Evolutionary conservation across 768 basidiomycete genomes (phyloP).

Genomic region (Lentinula sp.): DNA sequence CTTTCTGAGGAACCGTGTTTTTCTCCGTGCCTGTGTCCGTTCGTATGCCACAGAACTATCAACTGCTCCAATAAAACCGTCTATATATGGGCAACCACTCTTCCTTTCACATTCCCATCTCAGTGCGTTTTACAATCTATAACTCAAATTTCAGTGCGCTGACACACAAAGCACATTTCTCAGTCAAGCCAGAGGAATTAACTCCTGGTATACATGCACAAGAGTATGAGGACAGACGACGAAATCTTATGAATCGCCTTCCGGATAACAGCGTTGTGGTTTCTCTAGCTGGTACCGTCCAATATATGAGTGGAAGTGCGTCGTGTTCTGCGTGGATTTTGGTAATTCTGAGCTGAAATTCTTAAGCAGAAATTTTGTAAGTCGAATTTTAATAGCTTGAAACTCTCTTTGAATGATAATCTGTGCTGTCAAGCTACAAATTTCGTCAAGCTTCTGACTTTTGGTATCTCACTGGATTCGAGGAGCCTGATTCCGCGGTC

Average conservation of each 20-base stretch:
- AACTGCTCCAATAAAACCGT: conserved; percentile 45
- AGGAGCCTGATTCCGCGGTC: conserved; percentile 87
- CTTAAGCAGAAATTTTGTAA: conserved; percentile 66
- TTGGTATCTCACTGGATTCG: conserved; percentile 95
- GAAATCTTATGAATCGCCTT: conserved; percentile 63
- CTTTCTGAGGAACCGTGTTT: not conserved
- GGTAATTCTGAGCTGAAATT: conserved; percentile 3
- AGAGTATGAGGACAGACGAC: conserved; percentile 74
- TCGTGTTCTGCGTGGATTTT: conserved; percentile 14
- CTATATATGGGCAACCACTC: conserved; percentile 75
- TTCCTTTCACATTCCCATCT: conserved; percentile 80
- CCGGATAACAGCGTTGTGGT: conserved; percentile 73
- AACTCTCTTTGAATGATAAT: not conserved
- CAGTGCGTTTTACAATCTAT: conserved; percentile 27
- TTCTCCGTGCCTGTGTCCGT: not conserved
- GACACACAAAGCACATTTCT: not conserved
- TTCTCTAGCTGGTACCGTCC: conserved; percentile 70
- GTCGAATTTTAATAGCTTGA: conserved; percentile 17
- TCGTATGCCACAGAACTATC: conserved; percentile 17
- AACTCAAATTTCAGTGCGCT: not conserved
- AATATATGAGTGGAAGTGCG: conserved; percentile 82
- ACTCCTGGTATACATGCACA: conserved; percentile 74
- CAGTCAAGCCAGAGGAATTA: conserved; percentile 59
- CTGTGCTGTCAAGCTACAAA: conserved; percentile 64
- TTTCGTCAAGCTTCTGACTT: conserved; percentile 90